Evolutionary conservation across 2,329 filamentous ascomycete species (phyloP), one percentile per base, ranked within the genome.

Genomic region (Colletotrichum godetiae): DNA sequence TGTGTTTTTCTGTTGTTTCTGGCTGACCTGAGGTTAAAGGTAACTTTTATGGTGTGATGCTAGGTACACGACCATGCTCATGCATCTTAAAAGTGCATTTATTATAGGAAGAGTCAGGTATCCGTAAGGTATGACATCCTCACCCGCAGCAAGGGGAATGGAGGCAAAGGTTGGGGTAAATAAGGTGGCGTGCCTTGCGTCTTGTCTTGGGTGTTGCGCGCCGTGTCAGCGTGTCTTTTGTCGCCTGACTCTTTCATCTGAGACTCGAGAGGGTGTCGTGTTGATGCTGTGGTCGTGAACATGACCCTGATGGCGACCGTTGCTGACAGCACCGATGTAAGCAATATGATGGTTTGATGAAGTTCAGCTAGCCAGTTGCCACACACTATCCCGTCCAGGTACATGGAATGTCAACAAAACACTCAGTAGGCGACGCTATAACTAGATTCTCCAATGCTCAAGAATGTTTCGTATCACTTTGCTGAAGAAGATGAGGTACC

Each of bases 131-230:
- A 52, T 53, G 29, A 19, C 42, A 31, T 29, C 31, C 13, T 22
- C 22, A 24, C 46, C n/a, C 27, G 33, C 46, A 35, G 49, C 64
- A 65, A 62, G 62, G 49, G 63, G 55, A 56, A 70, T 73, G 70
- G 70, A 60, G 58, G 60, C 65, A 46, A 56, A 27, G 55, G 46
- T 61, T 65, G 67, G 64, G 64, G 57, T 68, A 53, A 60, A 53
- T 59, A 68, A 59, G 65, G 65, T 59, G 69, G 69, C 69, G 52
- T 72, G 65, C 62, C 53, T 63, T 33, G 22, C 53, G 67, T 58
- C 11, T 27, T 52, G 68, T 56, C 64, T 62, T 60, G 58, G n/a
- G 24, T 61, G 58, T n/a, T 49, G 55, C 52, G 37, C 33, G 56
- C n/a, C 56, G 13, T 53, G 42, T 59, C 27, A 29, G n/a, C 19